phyloP scores from a whole-genome alignment of 2,329 filamentous ascomycete genomes.

The Pestalotiopsis sp. region DNA sequence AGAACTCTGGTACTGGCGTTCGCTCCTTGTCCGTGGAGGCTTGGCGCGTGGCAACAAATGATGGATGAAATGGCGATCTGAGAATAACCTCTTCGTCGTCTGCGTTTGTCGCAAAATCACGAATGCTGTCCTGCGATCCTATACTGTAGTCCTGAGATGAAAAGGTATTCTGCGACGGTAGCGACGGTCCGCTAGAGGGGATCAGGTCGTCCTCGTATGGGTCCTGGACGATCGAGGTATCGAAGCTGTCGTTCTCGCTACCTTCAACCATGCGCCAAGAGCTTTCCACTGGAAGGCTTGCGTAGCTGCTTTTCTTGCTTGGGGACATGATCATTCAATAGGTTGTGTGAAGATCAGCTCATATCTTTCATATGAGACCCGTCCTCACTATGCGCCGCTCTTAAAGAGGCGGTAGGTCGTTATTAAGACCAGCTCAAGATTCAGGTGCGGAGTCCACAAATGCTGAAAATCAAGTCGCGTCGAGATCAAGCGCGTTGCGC shows the following conservation, averaged over 20 bases:
- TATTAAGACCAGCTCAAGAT: background rate
- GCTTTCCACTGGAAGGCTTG: slow-evolving; percentile 47
- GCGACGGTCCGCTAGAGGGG: slow-evolving; percentile 41
- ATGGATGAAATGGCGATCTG: slow-evolving; percentile 57
- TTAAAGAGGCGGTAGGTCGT: background rate
- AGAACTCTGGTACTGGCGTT: slow-evolving; percentile 53
- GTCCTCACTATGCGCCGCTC: background rate
- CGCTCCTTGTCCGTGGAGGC: slow-evolving; percentile 32
- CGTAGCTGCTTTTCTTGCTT: slow-evolving; percentile 21
- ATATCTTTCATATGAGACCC: background rate
- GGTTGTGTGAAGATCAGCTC: background rate
- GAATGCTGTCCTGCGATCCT: slow-evolving; percentile 59
- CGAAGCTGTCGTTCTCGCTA: slow-evolving; percentile 62
- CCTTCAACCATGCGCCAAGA: slow-evolving; percentile 66
- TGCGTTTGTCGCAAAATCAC: slow-evolving; percentile 53
- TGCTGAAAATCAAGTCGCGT: background rate
- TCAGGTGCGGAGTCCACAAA: background rate
- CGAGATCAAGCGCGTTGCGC: slow-evolving; percentile 14
- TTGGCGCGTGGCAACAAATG: slow-evolving; percentile 37
- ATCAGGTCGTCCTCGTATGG: slow-evolving; percentile 43
- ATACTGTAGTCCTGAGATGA: slow-evolving; percentile 43
- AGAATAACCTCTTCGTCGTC: slow-evolving; percentile 60
- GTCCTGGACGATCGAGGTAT: slow-evolving; percentile 54
- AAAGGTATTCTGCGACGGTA: slow-evolving; percentile 43
- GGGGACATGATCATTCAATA: slow-evolving; percentile 13